Evolutionary conservation across 768 basidiomycete genomes (phyloP).

Genomic region (Sutorius australiensis): DNA sequence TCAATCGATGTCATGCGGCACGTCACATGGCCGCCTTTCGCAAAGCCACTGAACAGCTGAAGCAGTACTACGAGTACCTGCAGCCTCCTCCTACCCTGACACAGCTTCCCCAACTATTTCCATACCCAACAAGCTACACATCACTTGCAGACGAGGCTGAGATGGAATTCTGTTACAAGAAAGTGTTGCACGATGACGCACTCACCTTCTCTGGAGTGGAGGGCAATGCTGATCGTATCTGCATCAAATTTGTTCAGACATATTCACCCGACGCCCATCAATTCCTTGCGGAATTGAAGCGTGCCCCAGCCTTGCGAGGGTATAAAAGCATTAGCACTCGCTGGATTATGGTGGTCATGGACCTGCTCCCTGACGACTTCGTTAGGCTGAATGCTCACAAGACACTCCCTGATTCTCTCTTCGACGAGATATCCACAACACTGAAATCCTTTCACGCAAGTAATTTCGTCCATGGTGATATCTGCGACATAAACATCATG

Average conservation of each 20-base stretch:
- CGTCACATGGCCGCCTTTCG: conserved; percentile 27
- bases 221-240: background rate
- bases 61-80: conserved; percentile 22
- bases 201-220: background rate
- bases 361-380: too few species aligned
- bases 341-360: background rate
- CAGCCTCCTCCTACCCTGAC: too few species aligned
- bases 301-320: background rate
- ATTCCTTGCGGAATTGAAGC: background rate
- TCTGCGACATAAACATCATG: too few species aligned
- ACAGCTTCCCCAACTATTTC: too few species aligned
- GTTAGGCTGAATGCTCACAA: too few species aligned
- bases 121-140: background rate
- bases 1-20: background rate
- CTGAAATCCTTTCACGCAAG: too few species aligned
- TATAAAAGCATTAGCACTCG: background rate
- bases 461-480: too few species aligned
- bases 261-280: background rate
- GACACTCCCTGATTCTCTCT: too few species aligned
- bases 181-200: background rate
- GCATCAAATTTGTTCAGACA: background rate
- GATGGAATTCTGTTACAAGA: background rate
- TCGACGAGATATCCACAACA: too few species aligned
- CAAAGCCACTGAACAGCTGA: conserved; percentile 19
- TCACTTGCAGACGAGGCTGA: background rate